A percentile compares a stretch with the other conserved stretches of the same genome.
Evolutionary conservation across 805 yeast genomes (phyloP).

Genomic region (Saccharomycopsis sp.): DNA sequence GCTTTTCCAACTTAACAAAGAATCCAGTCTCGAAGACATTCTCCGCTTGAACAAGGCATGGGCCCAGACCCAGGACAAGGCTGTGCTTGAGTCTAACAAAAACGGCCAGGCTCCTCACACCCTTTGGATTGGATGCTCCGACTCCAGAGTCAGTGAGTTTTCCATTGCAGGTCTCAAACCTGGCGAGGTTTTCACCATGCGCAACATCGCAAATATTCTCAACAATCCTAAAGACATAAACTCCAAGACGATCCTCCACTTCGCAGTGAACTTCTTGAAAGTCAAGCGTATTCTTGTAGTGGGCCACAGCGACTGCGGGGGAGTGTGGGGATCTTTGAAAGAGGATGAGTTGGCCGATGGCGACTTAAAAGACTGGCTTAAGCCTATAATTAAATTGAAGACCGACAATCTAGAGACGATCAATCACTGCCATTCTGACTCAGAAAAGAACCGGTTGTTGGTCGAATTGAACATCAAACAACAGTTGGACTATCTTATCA

Average conservation of each 20-base stretch:
- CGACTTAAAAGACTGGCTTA: conserved; percentile 3
- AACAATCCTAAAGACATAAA: conserved; percentile 55
- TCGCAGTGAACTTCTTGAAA: conserved; percentile 76
- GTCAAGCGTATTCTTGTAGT: conserved; percentile 78
- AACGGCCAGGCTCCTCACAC: conserved; percentile 87
- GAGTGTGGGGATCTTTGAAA: conserved; percentile 73
- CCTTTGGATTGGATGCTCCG: conserved; percentile 90
- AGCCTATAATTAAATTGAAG: conserved; percentile 40
- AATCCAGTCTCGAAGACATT: conserved; percentile 5
- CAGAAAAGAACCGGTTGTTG: conserved; percentile 50
- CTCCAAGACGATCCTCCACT: conserved; percentile 72
- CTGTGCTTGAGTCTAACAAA: conserved; percentile 38
- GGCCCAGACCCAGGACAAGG: not conserved
- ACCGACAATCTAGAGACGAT: conserved; percentile 49
- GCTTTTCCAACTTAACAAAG: not conserved
- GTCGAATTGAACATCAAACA: conserved; percentile 69
- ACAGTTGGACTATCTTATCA: conserved; percentile 60
- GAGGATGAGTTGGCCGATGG: not conserved
- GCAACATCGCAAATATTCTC: conserved; percentile 79
- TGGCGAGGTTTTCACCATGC: conserved; percentile 82
- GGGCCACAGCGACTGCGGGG: conserved; percentile 96
- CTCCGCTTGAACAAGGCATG: conserved; percentile 4
- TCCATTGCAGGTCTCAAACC: conserved; percentile 63
- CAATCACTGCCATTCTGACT: conserved; percentile 42
- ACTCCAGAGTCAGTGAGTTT: conserved; percentile 79